Percentiles rank a stretch among this genome's conserved stretches.
Conservation (phyloP, 768 basidiomycete genomes). For the Lentinula guzmanii region DNA sequence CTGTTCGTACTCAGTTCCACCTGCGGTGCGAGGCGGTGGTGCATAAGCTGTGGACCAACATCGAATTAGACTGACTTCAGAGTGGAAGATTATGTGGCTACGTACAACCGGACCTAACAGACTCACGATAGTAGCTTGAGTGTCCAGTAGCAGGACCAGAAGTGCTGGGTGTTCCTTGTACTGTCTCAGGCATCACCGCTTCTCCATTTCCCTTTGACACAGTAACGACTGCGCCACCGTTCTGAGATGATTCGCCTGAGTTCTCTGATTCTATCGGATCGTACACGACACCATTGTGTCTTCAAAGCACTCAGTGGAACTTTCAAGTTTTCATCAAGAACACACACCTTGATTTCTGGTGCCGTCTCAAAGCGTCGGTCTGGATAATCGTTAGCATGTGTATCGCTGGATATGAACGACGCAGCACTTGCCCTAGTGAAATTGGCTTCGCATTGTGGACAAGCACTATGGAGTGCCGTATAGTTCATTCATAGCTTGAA, state of each 20-base stretch:
- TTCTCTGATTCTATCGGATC: conserved; percentile 38
- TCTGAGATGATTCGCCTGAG: conserved; percentile 38
- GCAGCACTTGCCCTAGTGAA: conserved; percentile 63
- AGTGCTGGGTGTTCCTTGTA: conserved; percentile 21
- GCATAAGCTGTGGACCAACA: neutral
- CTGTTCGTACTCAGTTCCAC: neutral
- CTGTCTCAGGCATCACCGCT: conserved; percentile 18
- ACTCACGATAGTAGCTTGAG: conserved; percentile 64
- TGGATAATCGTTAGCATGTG: conserved; percentile 23
- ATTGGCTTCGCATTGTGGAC: conserved; percentile 75
- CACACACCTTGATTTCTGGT: conserved; percentile 70
- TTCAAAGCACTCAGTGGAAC: conserved; percentile 16
- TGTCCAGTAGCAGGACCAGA: conserved; percentile 31
- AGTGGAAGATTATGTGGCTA: neutral
- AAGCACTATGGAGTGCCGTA: conserved; percentile 37
- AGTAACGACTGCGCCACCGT: conserved; percentile 43
- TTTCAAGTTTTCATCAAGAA: conserved; percentile 5
- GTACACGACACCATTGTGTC: conserved; percentile 65
- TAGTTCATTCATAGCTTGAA: neutral
- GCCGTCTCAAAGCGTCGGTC: conserved; percentile 79
- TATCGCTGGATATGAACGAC: conserved; percentile 5
- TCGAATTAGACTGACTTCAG: neutral
- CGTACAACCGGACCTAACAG: conserved; percentile 38
- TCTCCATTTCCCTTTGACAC: conserved; percentile 34
- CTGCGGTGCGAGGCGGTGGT: neutral